Percentiles rank a stretch among this genome's conserved stretches.
phyloP scores from a whole-genome alignment of 345 rosid species.

The Moricandia arvensis region DNA sequence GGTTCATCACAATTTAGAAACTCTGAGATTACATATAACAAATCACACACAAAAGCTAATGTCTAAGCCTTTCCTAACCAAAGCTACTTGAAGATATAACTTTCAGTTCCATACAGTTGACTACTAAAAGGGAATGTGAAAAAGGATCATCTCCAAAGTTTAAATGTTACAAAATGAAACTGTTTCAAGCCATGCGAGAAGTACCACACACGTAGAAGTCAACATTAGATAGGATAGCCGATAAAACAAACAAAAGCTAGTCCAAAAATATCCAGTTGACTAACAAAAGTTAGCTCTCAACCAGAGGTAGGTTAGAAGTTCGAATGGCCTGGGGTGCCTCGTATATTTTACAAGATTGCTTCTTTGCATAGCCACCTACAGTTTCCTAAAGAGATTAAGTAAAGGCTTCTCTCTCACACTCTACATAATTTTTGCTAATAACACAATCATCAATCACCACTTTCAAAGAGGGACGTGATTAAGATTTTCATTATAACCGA shows the following conservation, averaged over 20 bases:
- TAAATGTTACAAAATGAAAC: background rate
- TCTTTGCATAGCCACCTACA: no score
- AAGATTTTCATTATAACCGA: background rate
- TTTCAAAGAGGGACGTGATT: background rate
- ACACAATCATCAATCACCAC: no score
- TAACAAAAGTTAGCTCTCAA: no score
- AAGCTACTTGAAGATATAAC: background rate
- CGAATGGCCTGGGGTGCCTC: no score
- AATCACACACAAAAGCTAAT: background rate
- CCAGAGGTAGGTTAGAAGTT: no score
- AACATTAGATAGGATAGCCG: slow-evolving; percentile 6
- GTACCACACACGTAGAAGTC: background rate
- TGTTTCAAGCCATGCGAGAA: background rate
- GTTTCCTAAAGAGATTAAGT: no score
- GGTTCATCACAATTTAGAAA: background rate
- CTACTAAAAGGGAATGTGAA: background rate
- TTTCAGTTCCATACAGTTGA: background rate
- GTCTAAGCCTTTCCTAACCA: background rate
- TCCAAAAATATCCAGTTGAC: no score
- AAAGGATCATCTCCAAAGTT: no score
- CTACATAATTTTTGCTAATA: no score
- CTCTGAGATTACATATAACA: background rate
- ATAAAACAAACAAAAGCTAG: no score
- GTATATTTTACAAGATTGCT: no score
- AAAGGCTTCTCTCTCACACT: no score